These are phyloP conservation scores for Incumbomyces delicatus DNA, from an alignment of 2,329 filamentous ascomycete species.

Conservation along the genomic window DNA sequence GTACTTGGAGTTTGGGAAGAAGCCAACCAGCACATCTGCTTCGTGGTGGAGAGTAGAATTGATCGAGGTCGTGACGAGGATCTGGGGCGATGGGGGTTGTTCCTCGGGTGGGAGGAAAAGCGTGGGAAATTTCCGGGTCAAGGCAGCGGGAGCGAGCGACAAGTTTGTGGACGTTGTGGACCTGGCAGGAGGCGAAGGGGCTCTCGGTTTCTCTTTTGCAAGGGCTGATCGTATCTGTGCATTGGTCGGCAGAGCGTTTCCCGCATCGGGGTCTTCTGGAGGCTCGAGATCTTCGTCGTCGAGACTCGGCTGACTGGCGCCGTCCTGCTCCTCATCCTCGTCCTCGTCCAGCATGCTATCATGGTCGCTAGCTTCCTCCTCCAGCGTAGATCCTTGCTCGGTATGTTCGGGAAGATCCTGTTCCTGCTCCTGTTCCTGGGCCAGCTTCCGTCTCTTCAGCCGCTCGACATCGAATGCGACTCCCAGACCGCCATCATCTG, in stretches of 20 bases:
- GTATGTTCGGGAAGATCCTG: conserved; percentile 37
- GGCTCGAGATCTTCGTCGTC: conserved; percentile 14
- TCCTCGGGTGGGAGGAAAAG: conserved; percentile 36
- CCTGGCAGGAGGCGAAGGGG: conserved; percentile 42
- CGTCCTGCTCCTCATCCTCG: conserved; percentile 17
- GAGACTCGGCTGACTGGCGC: background rate
- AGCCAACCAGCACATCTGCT: conserved; percentile 63
- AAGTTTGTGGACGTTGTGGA: conserved; percentile 51
- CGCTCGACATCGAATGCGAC: conserved; percentile 40
- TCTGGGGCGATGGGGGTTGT: conserved; percentile 57
- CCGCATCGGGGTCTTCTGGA: conserved; percentile 8
- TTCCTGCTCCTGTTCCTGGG: conserved; percentile 34
- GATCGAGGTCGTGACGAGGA: conserved; percentile 83
- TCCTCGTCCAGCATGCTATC: conserved; percentile 73
- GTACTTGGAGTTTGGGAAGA: conserved; percentile 76
- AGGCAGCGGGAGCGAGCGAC: conserved; percentile 50
- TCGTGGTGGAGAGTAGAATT: conserved; percentile 81
- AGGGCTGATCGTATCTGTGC: conserved; percentile 23
- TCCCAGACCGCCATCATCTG: conserved; percentile 35
- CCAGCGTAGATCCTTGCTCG: conserved; percentile 29
- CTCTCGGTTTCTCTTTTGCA: conserved; percentile 34
- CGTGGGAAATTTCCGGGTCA: conserved; percentile 51
- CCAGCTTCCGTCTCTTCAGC: conserved; percentile 38
- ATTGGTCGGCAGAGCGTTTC: conserved; percentile 17
- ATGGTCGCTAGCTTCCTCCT: conserved; percentile 47